Evolutionary conservation across 768 basidiomycete genomes (phyloP).

Genomic region (Lactarius sp.): DNA sequence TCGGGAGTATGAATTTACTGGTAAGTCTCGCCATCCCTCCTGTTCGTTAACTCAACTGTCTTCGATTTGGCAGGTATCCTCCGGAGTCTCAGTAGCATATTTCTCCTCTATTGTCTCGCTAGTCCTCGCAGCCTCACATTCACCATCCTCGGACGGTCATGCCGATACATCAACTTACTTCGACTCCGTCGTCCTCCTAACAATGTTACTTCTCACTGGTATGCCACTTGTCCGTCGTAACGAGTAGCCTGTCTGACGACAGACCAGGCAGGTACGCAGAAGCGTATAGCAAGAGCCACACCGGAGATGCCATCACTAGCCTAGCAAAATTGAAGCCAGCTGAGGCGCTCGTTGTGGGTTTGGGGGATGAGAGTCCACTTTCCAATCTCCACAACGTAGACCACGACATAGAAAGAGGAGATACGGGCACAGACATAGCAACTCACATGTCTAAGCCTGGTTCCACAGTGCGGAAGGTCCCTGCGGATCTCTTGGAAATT

Average conservation of each 20-base stretch:
- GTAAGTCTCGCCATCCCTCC: conserved; percentile 35
- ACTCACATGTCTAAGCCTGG: conserved; percentile 12
- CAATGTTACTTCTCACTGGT: conserved; percentile 75
- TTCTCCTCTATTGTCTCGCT: conserved; percentile 70
- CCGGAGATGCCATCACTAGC: conserved; percentile 69
- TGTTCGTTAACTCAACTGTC: too few species aligned
- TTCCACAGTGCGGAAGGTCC: conserved; percentile 36
- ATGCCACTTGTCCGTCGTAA: conserved; percentile 22
- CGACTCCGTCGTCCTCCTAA: conserved; percentile 74
- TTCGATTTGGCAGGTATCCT: conserved; percentile 39
- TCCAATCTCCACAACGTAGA: neutral
- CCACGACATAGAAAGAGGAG: conserved; percentile 38
- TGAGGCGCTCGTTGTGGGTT: conserved; percentile 48
- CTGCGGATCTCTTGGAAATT: conserved; percentile 65
- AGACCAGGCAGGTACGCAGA: conserved; percentile 56
- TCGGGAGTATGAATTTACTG: conserved; percentile 85
- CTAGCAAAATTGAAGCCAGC: conserved; percentile 60
- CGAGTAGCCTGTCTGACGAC: neutral
- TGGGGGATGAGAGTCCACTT: neutral
- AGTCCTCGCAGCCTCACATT: conserved; percentile 47
- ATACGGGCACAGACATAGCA: conserved; percentile 26
- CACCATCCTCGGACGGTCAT: conserved; percentile 34
- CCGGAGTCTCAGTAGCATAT: conserved; percentile 72
- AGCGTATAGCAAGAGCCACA: conserved; percentile 60
- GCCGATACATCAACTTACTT: conserved; percentile 70